Evolutionary conservation across 2,329 filamentous ascomycete genomes (phyloP).

Genomic region (Cladophialophora bantiana): DNA sequence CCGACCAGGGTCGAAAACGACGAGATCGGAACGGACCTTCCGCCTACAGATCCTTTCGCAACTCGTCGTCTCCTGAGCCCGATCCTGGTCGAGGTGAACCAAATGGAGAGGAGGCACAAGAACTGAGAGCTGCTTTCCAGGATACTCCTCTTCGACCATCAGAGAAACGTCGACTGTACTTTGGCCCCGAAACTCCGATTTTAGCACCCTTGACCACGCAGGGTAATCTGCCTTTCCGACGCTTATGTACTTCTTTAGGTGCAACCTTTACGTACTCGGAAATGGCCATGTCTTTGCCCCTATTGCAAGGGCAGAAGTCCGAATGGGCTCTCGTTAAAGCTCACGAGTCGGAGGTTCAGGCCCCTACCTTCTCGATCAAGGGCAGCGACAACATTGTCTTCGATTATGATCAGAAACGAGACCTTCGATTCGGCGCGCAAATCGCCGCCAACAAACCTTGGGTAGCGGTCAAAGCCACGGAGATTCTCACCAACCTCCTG

Average conservation of each 20-base stretch:
- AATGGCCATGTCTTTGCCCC: conserved; percentile 91
- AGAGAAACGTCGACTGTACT: conserved; percentile 93
- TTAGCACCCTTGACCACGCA: conserved; percentile 96
- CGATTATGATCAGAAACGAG: conserved; percentile 80
- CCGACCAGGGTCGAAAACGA: conserved; percentile 53
- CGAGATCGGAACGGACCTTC: conserved; percentile 49
- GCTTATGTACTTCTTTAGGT: conserved; percentile 86
- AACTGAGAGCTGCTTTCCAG: conserved; percentile 79
- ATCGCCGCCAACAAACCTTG: conserved; percentile 92
- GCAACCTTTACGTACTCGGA: conserved; percentile 96
- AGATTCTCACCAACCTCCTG: conserved; percentile 76
- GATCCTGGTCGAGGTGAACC: conserved; percentile 48
- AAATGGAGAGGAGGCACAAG: conserved; percentile 61
- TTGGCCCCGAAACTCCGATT: conserved; percentile 89
- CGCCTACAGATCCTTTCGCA: conserved; percentile 32
- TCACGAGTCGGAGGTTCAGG: conserved; percentile 78
- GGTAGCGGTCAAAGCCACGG: conserved; percentile 86
- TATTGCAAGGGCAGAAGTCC: conserved; percentile 86
- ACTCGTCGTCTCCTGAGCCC: conserved; percentile 41
- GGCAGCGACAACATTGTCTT: conserved; percentile 64
- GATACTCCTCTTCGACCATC: conserved; percentile 88
- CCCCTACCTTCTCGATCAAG: conserved; percentile 69
- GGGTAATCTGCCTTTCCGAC: conserved; percentile 92
- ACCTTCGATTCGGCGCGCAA: conserved; percentile 89
- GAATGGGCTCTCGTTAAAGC: conserved; percentile 97